phyloP scores from a whole-genome alignment of 192 early-diverging fungal species.

The Geranomyces michiganensis region DNA sequence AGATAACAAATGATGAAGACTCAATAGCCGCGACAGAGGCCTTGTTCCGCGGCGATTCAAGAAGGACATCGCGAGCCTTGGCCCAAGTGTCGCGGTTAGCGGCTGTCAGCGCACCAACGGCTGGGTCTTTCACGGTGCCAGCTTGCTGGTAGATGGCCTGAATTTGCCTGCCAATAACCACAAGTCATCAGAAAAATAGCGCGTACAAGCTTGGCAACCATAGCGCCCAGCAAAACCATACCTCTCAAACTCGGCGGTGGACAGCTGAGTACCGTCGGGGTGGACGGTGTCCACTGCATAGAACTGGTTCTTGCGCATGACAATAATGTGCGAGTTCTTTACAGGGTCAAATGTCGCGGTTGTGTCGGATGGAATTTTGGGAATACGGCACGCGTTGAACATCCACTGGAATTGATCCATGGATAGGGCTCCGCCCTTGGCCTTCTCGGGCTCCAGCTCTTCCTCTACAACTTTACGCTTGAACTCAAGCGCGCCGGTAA shows the following conservation, averaged over 20 bases:
- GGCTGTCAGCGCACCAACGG: slow-evolving; percentile 88
- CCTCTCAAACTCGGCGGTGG: slow-evolving; percentile 79
- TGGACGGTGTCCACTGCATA: slow-evolving; percentile 74
- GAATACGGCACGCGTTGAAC: slow-evolving; percentile 96
- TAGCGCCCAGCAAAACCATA: neutral
- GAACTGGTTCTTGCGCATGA: slow-evolving; percentile 92
- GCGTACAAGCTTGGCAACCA: neutral
- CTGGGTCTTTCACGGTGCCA: slow-evolving; percentile 64
- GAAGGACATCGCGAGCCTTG: slow-evolving; percentile 72
- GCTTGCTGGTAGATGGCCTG: slow-evolving; percentile 68
- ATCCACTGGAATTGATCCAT: slow-evolving; percentile 92
- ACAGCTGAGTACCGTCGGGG: slow-evolving; percentile 74
- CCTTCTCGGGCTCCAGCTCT: slow-evolving; percentile 81
- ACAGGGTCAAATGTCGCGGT: slow-evolving; percentile 73
- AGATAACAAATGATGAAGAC: slow-evolving; percentile 82
- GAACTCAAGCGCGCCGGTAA: slow-evolving; percentile 89
- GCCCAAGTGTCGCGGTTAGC: slow-evolving; percentile 95
- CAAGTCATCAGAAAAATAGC: neutral
- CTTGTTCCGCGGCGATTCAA: slow-evolving; percentile 71
- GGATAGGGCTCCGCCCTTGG: slow-evolving; percentile 76
- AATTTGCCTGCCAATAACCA: slow-evolving; percentile 55
- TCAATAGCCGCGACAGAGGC: slow-evolving; percentile 81
- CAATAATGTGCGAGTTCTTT: slow-evolving; percentile 80
- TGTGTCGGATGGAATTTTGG: slow-evolving; percentile 81
- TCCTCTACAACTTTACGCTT: slow-evolving; percentile 73